Percentiles rank a stretch among this genome's conserved stretches.
Conservation (phyloP, 805 yeast species). For the Isabelozyma rhagii region DNA sequence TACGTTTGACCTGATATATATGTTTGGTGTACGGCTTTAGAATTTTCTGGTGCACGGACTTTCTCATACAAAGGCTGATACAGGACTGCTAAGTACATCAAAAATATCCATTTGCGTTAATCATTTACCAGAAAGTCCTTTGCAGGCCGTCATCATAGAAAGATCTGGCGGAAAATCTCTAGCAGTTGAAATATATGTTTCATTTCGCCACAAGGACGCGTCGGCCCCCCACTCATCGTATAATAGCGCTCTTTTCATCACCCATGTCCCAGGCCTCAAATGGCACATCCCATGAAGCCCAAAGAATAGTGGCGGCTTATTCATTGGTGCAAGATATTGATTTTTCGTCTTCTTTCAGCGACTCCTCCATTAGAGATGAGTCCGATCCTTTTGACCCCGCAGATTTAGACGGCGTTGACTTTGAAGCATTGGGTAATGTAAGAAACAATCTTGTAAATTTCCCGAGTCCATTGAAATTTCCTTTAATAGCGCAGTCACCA, state of each 20-base stretch:
- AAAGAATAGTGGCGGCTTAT: neutral
- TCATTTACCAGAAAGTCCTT: neutral
- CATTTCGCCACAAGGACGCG: neutral
- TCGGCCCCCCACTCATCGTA: neutral
- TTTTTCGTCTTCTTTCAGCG: constrained; percentile 13
- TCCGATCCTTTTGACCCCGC: constrained; percentile 15
- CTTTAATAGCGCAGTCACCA: neutral
- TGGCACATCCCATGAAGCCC: neutral
- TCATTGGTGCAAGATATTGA: constrained; percentile 7
- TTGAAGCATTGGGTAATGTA: neutral
- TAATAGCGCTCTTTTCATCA: neutral
- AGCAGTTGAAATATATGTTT: neutral
- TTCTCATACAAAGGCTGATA: neutral
- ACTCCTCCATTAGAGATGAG: neutral
- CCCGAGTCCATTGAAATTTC: neutral
- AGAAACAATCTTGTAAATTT: neutral
- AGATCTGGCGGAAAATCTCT: neutral
- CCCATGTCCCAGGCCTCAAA: neutral
- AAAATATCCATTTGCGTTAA: neutral
- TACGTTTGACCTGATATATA: neutral
- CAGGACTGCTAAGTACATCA: neutral
- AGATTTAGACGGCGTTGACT: constrained; percentile 12
- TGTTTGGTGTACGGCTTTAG: neutral
- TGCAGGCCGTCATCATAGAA: neutral
- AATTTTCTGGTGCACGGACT: neutral